Percentiles rank a stretch among this genome's conserved stretches.
phyloP scores from a whole-genome alignment of 2,329 filamentous ascomycete genomes.

The Cordyceps javanica region DNA sequence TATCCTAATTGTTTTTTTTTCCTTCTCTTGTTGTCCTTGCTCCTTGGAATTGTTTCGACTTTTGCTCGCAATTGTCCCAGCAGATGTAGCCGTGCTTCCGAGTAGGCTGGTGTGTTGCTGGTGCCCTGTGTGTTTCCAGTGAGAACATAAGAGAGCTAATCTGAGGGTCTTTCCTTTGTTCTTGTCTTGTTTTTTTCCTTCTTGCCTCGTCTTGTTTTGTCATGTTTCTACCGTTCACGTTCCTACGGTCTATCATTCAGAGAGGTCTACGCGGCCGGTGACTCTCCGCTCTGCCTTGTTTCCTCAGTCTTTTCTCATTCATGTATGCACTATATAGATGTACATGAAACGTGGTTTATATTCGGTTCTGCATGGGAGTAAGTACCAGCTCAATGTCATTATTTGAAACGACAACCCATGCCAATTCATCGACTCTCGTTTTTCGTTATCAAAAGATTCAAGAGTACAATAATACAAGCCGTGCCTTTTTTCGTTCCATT shows the following conservation, averaged over 20 bases:
- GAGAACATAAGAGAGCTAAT: conserved; percentile 53
- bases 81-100: not conserved
- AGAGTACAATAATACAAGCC: conserved; percentile 6
- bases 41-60: conserved; percentile 14
- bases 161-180: conserved; percentile 44
- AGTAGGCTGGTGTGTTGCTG: not conserved
- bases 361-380: not conserved
- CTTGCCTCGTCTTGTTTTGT: not conserved
- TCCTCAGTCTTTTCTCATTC: too few relatives aligned
- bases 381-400: not conserved
- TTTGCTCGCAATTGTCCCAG: conserved; percentile 2
- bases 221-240: too few relatives aligned
- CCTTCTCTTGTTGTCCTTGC: not conserved
- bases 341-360: too few relatives aligned
- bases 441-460: too few relatives aligned
- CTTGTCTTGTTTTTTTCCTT: conserved; percentile 12
- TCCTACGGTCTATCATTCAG: too few relatives aligned
- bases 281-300: too few relatives aligned
- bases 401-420: not conserved
- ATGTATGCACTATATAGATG: too few relatives aligned
- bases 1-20: not conserved
- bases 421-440: not conserved
- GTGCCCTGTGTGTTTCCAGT: conserved; percentile 35
- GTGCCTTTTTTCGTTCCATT: not conserved
- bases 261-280: too few relatives aligned